Base-by-base conservation (phyloP, 2,329 filamentous ascomycete species). In the Magnaporthiopsis incrustans region DNA sequence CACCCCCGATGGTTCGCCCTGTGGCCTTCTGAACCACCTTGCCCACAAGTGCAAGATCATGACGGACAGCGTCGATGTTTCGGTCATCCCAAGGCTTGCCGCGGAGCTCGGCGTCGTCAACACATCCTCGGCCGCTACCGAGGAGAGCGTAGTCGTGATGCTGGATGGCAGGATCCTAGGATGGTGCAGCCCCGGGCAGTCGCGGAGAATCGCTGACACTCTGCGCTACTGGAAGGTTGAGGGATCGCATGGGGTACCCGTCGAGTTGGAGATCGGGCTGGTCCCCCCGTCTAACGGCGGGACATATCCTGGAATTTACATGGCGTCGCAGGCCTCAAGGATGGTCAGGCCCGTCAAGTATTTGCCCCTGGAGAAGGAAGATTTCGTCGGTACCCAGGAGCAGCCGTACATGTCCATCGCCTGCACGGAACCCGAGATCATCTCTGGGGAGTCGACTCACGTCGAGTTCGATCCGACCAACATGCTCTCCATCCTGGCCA, bases 351-450 rank as follows among this genome's bases (percentile, higher is more conserved):
- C 94, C 1, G 91, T 96, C 70, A 97, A 94, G 76, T 97, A 98
- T 73, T 82, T 99, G 33, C 89, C 93, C 4, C 82, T 97, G 4
- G 90, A 91, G 66, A 91, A 90, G 74, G 82, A 90, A 70, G 95
- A 99, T 77, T 92, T 86, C 67, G 90, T 99, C 44, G 95, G 95
- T 12, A 90, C 95, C 0, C 91, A 96, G 69, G 95, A 99, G 77
- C 95, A 99, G 78, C 93, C 94, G 0, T 98, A 95, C 80, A 97
- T 99, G 94, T 92, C 92, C 61, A 97, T 99, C 73, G 93, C 95
- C 27, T 93, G 92, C 70, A 88, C 91, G n/a, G 89, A 93, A 61
- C 84, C 88, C 44, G 95, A 99, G 74, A 86, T 98, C 66, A 83
- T 90, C 33, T 90, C 92, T n/a, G 92, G 92, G 61, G 85, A 93